Evolutionary conservation across 345 rosid genomes (phyloP).

Genomic region (Arabidopsis thaliana): DNA sequence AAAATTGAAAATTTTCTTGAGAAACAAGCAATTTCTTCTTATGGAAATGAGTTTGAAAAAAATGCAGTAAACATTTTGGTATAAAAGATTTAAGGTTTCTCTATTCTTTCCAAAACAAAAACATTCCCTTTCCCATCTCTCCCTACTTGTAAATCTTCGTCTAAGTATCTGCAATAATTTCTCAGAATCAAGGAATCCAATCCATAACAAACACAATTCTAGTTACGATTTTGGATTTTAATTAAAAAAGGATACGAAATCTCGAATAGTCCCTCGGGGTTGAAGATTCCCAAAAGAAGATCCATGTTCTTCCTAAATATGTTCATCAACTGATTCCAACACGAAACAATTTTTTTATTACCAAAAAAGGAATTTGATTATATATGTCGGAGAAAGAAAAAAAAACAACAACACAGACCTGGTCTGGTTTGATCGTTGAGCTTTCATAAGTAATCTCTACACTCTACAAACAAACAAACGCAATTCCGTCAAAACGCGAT

Average conservation of each 20-base stretch:
- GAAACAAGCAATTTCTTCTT: slow-evolving; percentile 25
- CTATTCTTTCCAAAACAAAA: slow-evolving; percentile 71
- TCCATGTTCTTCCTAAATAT: slow-evolving; percentile 70
- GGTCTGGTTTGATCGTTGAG: slow-evolving; percentile 79
- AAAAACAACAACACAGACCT: slow-evolving; percentile 47
- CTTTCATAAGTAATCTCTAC: slow-evolving; percentile 67
- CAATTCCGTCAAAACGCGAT: slow-evolving; percentile 7
- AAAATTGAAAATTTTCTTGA: slow-evolving; percentile 18
- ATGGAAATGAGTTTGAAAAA: slow-evolving; percentile 27
- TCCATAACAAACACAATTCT: background rate
- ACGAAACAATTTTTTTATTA: slow-evolving; percentile 1
- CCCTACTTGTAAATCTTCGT: slow-evolving; percentile 72
- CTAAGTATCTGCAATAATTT: slow-evolving; percentile 63
- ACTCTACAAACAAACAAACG: slow-evolving; percentile 54
- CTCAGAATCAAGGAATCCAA: slow-evolving; percentile 47
- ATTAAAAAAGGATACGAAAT: slow-evolving; percentile 73
- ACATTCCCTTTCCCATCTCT: slow-evolving; percentile 84
- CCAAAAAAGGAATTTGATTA: background rate
- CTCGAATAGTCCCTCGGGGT: slow-evolving; percentile 88
- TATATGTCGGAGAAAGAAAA: background rate
- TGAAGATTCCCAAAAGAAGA: slow-evolving; percentile 72
- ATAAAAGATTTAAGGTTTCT: slow-evolving; percentile 37
- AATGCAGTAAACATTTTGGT: background rate
- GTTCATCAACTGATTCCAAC: slow-evolving; percentile 70
- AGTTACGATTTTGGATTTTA: background rate